Base-by-base conservation (phyloP, 768 basidiomycete species). In the Psilocybe tampanensis region DNA sequence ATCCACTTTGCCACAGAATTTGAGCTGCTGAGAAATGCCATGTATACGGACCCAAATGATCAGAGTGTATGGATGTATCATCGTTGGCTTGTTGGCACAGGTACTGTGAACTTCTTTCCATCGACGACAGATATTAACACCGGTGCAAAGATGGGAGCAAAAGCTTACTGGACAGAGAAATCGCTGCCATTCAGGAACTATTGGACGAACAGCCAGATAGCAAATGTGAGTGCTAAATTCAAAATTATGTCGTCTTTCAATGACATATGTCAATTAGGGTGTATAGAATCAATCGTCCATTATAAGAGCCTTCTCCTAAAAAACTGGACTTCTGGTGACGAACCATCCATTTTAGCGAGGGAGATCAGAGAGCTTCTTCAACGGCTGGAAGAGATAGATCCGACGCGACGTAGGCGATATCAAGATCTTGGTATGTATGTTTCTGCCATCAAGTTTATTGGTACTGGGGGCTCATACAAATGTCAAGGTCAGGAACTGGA, bases 51-150 rank as follows among this genome's bases (percentile, higher is more conserved):
- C 66, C 97, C 97, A 3, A 85, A 86, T 44, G 96, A 98, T 70
- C 96, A 98, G 70, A 94, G 93, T 58, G 94, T 92, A 0, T 99
- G 97, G 97, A 85, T 99, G 55, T 99, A 98, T 70, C 97, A 98
- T 66, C 85, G 95, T n/a, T 98, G 96, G 95, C 80, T 99, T 2
- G 83, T 98, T 51, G 94, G 93, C 8, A 72, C 82, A 60, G 89
- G 95, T 89, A 66, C 36, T n/a, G n/a, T 39, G 58, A 80, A 17
- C 17, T 26, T 26, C 43, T 21, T 29, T 6, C 22, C 7, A 3
- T 6, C 15, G 0, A 7, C n/a, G n/a, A 44, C 12, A 8, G 9
- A 7, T 2, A 24, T 15, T n/a, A 8, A 21, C 7, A 15, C 11
- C 8, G 33, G 12, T n/a, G 17, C 39, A 22, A 59, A 91, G 94